These are phyloP conservation scores for Arctium minus DNA, from an alignment of 129 eudicot species.

Conservation along the genomic window DNA sequence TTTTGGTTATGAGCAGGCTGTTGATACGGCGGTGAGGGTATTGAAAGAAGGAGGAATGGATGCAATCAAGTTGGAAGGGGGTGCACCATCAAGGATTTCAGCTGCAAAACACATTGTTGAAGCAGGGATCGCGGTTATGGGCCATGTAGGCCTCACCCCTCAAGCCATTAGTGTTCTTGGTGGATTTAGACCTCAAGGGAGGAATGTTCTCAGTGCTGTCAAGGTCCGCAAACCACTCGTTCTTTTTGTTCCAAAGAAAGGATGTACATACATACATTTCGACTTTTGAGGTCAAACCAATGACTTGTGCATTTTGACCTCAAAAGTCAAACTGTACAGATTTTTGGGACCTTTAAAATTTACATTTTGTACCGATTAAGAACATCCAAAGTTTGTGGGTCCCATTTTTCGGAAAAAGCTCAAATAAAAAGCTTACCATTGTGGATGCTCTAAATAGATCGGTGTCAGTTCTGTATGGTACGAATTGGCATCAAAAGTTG, in stretches of 20 bases:
- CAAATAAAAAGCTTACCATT: not conserved
- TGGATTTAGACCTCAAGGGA: constrained; percentile 98
- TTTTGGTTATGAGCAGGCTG: constrained; percentile 71
- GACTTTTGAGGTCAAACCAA: not conserved
- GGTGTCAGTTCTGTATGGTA: not conserved
- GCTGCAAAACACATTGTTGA: constrained; percentile 95
- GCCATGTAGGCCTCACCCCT: constrained; percentile 96
- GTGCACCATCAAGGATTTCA: constrained; percentile 86
- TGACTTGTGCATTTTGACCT: not conserved
- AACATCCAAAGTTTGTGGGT: not conserved
- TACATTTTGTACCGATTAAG: not conserved
- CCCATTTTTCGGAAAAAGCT: not conserved
- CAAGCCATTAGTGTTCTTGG: constrained; percentile 99
- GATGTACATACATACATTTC: not conserved
- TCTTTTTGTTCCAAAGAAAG: not conserved
- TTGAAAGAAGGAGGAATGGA: constrained; percentile 99
- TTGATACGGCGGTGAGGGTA: constrained; percentile 85
- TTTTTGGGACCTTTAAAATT: not conserved
- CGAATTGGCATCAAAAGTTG: not conserved
- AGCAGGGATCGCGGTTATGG: constrained; percentile 96
- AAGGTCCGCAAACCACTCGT: constrained; percentile 43
- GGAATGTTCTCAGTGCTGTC: constrained; percentile 75
- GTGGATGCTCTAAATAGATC: not conserved
- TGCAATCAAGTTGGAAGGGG: constrained; percentile 95
- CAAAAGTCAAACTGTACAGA: not conserved